Conservation (phyloP, 768 basidiomycete genomes). For the Epithele typhae region DNA sequence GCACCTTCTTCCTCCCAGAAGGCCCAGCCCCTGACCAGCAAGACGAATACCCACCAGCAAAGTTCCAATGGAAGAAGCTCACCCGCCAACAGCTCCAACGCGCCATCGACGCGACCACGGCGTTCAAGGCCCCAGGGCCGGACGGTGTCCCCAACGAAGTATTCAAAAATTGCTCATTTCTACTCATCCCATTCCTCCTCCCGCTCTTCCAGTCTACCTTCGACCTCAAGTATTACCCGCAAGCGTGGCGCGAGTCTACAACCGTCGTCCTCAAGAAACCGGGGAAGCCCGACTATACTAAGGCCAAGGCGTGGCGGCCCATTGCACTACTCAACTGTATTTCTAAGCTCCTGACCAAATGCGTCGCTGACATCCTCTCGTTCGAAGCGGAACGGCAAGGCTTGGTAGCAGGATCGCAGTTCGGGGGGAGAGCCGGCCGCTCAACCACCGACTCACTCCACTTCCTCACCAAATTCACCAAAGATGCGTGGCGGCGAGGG, state of each 20-base stretch:
- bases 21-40: neutral
- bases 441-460: conserved; percentile 26
- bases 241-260: conserved; percentile 22
- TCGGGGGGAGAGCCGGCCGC: conserved; percentile 20
- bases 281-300: conserved; percentile 29
- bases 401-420: conserved; percentile 18
- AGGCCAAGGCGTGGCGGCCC: conserved; percentile 29
- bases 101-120: conserved; percentile 25
- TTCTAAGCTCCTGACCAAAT: conserved; percentile 19
- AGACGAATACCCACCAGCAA: conserved; percentile 24
- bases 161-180: conserved; percentile 22
- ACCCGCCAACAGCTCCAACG: conserved; percentile 23
- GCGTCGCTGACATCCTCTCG: conserved; percentile 12
- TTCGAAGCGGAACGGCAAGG: conserved; percentile 3
- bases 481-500: conserved; percentile 18
- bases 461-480: conserved; percentile 15
- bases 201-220: conserved; percentile 28
- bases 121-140: conserved; percentile 32
- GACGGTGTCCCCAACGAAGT: conserved; percentile 30
- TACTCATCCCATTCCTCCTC: conserved; percentile 23
- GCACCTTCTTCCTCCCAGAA: conserved; percentile 27
- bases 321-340: conserved; percentile 29
- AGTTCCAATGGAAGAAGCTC: conserved; percentile 16
- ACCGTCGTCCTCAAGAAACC: conserved; percentile 33
- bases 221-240: conserved; percentile 21